Base-by-base conservation (phyloP, 805 yeast species). In the Starmerella sirachaensis region DNA sequence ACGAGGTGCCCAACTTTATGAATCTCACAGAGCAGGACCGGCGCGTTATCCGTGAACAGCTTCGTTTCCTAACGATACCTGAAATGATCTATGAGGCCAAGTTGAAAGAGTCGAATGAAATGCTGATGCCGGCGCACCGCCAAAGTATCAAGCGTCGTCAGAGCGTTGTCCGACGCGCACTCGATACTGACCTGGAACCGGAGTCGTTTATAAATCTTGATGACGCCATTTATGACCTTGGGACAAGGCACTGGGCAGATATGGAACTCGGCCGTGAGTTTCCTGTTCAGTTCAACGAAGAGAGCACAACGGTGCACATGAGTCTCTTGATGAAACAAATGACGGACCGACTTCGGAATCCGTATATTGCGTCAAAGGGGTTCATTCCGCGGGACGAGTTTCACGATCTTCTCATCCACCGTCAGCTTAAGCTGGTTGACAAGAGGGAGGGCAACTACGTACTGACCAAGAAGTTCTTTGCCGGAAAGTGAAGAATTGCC, bases 381-480 rank as follows among this genome's bases (percentile, higher is more conserved):
- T 21, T 21, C 11, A 11, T 21, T 11, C 24, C 24, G 24, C 10
- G 10, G 7, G 11, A 21, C 10, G 24, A 21, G 24, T 21, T 21
- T 11, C 10, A 21, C 24, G 11, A 11, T 7, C 24, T 21, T 7
- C 24, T 21, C 24, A 11, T 8, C 10, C 7, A 11, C 24, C 10
- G 24, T 11, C 10, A 21, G 10, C 11, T 21, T 8, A 11, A 8
- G 24, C 24, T 21, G 24, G 24, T 21, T 11, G 11, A 11, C 24
- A 21, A 21, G 24, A 21, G 11, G 24, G 11, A 21, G 33, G 96
- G 96, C 5, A 83, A 84, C 40, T 84, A n/a, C n/a, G n/a, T n/a
- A n/a, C n/a, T n/a, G n/a, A n/a, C n/a, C n/a, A n/a, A n/a, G n/a
- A n/a, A n/a, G n/a, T n/a, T n/a, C n/a, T n/a, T n/a, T n/a, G n/a